Evolutionary conservation across 768 basidiomycete genomes (phyloP).

Genomic region (Galerina marginata): DNA sequence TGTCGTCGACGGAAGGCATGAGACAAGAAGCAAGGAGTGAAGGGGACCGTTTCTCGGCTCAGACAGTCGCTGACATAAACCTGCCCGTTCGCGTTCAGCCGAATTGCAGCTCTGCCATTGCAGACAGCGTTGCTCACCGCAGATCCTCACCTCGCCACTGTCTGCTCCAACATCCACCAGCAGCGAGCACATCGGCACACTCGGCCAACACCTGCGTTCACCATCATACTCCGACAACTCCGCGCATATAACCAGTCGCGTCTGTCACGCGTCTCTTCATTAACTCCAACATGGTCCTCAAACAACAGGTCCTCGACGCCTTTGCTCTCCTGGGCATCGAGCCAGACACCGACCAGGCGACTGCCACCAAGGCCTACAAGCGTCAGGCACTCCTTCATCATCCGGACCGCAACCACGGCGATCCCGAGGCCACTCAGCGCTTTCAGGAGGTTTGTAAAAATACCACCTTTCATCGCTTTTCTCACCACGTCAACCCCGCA

Average conservation of each 20-base stretch:
- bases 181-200: slow-evolving; percentile 12
- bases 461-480: slow-evolving; percentile 14
- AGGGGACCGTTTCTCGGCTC: slow-evolving; percentile 23
- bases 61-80: slow-evolving; percentile 25
- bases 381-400: slow-evolving; percentile 36
- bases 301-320: slow-evolving; percentile 32
- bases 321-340: slow-evolving; percentile 32
- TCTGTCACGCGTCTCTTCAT: slow-evolving; percentile 25
- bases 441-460: slow-evolving; percentile 37
- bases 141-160: slow-evolving; percentile 11
- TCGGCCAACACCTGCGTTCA: slow-evolving; percentile 7
- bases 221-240: slow-evolving; percentile 25
- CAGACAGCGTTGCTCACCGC: slow-evolving; percentile 17
- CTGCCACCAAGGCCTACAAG: slow-evolving; percentile 36
- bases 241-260: slow-evolving; percentile 26
- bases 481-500: slow-evolving; percentile 24
- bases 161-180: slow-evolving; percentile 12
- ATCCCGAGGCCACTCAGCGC: slow-evolving; percentile 35
- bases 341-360: slow-evolving; percentile 27
- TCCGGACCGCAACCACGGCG: slow-evolving; percentile 40
- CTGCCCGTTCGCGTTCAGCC: slow-evolving; percentile 21
- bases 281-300: slow-evolving; percentile 29
- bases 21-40: slow-evolving; percentile 24
- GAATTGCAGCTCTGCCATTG: slow-evolving; percentile 18
- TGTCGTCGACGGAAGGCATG: slow-evolving; percentile 41